Evolutionary conservation across 1,284 basidiomycete genomes (phyloP), one percentile per base, ranked within the genome.

Genomic region (Cutaneotrichosporon dermatis): DNA sequence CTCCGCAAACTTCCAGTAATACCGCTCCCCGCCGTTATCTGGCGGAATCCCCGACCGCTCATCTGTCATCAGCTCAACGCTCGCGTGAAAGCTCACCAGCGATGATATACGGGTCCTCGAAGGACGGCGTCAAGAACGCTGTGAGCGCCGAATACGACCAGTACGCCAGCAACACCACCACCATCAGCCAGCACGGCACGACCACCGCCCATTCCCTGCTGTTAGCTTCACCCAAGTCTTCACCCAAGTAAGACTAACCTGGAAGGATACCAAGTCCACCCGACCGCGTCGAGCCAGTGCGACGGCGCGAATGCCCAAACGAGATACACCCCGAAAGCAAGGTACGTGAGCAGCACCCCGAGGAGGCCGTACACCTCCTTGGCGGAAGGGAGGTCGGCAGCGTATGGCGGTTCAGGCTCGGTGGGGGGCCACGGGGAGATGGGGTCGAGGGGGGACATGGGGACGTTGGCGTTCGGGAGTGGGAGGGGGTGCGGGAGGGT

Each of bases 361-460:
- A 90, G 88, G 71, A 90, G 91, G 15, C 90, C 91, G 69, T 93
- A 93, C 69, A 92, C 89, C 76, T 93, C 91, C 53, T 71, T 74
- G 0, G 73, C 58, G 3, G 64, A 68, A 0, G 74, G 74, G 5
- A 74, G 56, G 11, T 58, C 44, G 16, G 41, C 13, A 34, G 56
- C 53, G 46, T 25, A 54, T 6, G 87, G 81, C 10, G 86, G 85
- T 12, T 34, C 44, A 0, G 70, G 83, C 85, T 67, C 82, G 82
- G 64, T 79, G 68, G 82, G 80, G 48, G 83, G 82, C 68, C 79
- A 83, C 3, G 79, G 79, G 15, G 84, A 83, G 44, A 85, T 75
- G 7, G 84, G 84, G 25, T 81, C 76, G 4, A 80, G 69, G 3
- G 84, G 83, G n/a, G 81, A 77, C 16, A 59, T 51, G n/a, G 49